Conservation (phyloP, 2,329 filamentous ascomycete species). For the Fusarium pseudonygamai region DNA sequence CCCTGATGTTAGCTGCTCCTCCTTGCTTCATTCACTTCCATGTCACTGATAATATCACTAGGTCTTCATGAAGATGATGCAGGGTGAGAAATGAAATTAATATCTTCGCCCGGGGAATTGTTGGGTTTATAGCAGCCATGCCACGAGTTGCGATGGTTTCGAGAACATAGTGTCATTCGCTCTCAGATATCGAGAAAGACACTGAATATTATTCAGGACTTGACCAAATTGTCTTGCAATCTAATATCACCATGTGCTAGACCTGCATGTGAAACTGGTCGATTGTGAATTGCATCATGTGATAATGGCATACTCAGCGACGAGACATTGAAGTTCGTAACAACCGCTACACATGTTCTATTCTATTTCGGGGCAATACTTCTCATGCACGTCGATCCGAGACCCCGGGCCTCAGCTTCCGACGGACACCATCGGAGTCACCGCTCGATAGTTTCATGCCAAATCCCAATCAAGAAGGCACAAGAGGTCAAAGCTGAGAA, state of each 20-base stretch:
- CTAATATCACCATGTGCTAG: background rate
- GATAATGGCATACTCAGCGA: background rate
- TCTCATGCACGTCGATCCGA: background rate
- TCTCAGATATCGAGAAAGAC: background rate
- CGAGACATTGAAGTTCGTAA: background rate
- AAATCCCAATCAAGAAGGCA: background rate
- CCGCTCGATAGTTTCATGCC: background rate
- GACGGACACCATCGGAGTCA: background rate
- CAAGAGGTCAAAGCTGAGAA: background rate
- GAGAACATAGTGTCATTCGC: background rate
- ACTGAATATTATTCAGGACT: background rate
- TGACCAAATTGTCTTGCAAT: too few relatives aligned
- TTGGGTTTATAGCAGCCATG: background rate
- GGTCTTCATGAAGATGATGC: constrained; percentile 33
- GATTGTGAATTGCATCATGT: background rate
- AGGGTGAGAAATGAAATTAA: background rate
- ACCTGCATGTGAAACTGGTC: background rate
- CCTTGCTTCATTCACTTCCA: too few relatives aligned
- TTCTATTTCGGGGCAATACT: background rate
- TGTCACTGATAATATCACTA: background rate
- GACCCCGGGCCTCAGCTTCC: background rate
- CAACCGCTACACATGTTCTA: background rate
- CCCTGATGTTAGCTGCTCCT: constrained; percentile 18
- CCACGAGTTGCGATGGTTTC: background rate
- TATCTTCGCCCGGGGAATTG: fast-evolving